phyloP scores from a whole-genome alignment of 2,329 filamentous ascomycete species.

The Epichloe sibirici region DNA sequence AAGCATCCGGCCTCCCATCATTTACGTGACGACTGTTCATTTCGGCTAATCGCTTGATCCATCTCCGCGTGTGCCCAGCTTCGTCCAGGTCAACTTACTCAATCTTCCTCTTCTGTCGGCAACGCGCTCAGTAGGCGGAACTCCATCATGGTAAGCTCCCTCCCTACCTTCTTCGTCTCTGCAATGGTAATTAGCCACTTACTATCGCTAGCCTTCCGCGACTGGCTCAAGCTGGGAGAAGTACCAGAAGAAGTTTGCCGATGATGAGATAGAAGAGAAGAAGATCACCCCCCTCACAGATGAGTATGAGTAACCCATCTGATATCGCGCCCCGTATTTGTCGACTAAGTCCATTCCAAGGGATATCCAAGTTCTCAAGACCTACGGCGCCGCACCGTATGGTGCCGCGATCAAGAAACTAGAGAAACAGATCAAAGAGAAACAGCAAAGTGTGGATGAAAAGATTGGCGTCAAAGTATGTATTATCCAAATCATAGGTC shows the following conservation, averaged over 20 bases:
- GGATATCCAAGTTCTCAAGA: conserved; percentile 98
- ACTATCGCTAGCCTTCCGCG: conserved; percentile 66
- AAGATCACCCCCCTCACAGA: conserved; percentile 96
- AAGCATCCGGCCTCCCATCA: background rate
- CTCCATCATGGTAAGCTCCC: conserved; percentile 29
- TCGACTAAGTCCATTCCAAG: conserved; percentile 34
- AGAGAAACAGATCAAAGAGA: conserved; percentile 98
- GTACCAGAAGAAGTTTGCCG: conserved; percentile 92
- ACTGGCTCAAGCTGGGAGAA: conserved; percentile 96
- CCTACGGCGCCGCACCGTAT: conserved; percentile 94
- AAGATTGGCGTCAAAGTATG: conserved; percentile 81
- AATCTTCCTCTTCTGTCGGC: conserved; percentile 3
- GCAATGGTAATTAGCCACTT: conserved; percentile 10
- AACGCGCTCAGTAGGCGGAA: conserved; percentile 17
- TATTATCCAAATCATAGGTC: background rate
- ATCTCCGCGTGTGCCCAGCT: no score
- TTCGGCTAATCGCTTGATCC: background rate
- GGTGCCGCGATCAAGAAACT: conserved; percentile 90
- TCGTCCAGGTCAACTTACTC: background rate
- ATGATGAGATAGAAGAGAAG: conserved; percentile 97
- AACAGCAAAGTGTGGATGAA: conserved; percentile 94
- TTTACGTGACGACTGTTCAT: background rate
- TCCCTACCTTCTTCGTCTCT: background rate
- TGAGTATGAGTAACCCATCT: conserved; percentile 53
- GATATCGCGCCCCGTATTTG: background rate